A percentile compares a stretch with the other conserved stretches of the same genome.
These are phyloP conservation scores for Monascus purpureus DNA, from an alignment of 495 filamentous ascomycete genomes.

Conservation along the genomic window DNA sequence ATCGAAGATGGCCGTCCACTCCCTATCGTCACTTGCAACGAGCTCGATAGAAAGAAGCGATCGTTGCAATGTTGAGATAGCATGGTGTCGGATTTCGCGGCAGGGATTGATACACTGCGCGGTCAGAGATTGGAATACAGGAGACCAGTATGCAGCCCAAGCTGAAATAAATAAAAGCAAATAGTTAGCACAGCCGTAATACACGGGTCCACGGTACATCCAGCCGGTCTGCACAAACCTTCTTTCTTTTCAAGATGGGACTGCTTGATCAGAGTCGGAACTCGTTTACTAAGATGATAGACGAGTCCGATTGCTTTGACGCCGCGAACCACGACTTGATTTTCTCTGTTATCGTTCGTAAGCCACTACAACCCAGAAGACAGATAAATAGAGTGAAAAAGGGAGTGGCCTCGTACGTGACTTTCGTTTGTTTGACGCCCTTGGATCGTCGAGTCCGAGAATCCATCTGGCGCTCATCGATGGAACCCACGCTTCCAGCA, in stretches of 20 bases:
- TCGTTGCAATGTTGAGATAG: slow-evolving; percentile 76
- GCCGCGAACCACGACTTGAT: slow-evolving; percentile 61
- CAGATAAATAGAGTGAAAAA: background rate
- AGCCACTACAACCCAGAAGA: slow-evolving; percentile 1
- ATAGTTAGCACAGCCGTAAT: slow-evolving; percentile 6
- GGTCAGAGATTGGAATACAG: slow-evolving; percentile 78
- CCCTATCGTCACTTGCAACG: slow-evolving; percentile 58
- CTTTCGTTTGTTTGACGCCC: slow-evolving; percentile 39
- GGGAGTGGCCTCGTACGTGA: slow-evolving; percentile 33
- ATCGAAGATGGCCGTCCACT: slow-evolving; percentile 91
- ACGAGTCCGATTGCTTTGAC: slow-evolving; percentile 69
- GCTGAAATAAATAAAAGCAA: slow-evolving; percentile 33
- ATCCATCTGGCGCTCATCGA: slow-evolving; percentile 69
- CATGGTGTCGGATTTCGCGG: slow-evolving; percentile 79
- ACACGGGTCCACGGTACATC: too few species aligned
- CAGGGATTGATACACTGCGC: slow-evolving; percentile 90
- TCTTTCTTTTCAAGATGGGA: slow-evolving; percentile 84
- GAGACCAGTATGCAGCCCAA: slow-evolving; percentile 97
- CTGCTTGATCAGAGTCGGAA: slow-evolving; percentile 75
- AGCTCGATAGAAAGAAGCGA: slow-evolving; percentile 72
- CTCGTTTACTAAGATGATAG: slow-evolving; percentile 62
- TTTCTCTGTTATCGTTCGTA: slow-evolving; percentile 38
- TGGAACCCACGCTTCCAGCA: slow-evolving; percentile 67
- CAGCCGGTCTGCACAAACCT: too few species aligned
- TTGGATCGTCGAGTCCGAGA: slow-evolving; percentile 33